A percentile compares a stretch with the other conserved stretches of the same genome.
phyloP scores from a whole-genome alignment of 768 basidiomycete species.

The Gymnopilus junonius region DNA sequence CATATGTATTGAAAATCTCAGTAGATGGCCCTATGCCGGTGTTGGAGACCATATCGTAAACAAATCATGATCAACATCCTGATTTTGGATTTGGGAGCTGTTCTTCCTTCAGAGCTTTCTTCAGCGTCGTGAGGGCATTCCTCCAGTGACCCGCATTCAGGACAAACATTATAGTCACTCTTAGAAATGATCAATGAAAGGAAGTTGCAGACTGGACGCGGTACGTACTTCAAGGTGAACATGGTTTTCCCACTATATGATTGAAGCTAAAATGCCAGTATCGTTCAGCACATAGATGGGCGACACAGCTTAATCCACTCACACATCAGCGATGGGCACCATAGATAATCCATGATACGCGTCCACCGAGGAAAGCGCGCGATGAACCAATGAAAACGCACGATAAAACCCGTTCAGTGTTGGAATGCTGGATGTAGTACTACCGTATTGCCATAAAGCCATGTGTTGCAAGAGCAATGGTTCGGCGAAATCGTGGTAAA shows the following conservation, averaged over 20 bases:
- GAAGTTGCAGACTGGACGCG: neutral
- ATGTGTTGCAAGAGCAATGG: constrained; percentile 31
- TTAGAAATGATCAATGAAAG: constrained; percentile 29
- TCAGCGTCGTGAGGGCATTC: constrained; percentile 71
- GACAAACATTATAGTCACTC: constrained; percentile 78
- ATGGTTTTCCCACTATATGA: constrained; percentile 67
- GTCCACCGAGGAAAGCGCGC: constrained; percentile 83
- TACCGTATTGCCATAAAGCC: constrained; percentile 14
- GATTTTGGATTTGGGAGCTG: neutral
- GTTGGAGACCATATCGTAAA: constrained; percentile 74
- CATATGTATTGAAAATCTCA: constrained; percentile 82
- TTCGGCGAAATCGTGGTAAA: constrained; percentile 40
- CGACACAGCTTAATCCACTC: constrained; percentile 32
- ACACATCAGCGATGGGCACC: constrained; percentile 88
- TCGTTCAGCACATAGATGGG: constrained; percentile 3
- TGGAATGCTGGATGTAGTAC: constrained; percentile 17
- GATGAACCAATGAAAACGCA: constrained; percentile 75
- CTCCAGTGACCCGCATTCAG: constrained; percentile 66
- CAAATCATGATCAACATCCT: constrained; percentile 31
- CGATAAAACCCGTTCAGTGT: constrained; percentile 49
- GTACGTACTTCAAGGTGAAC: constrained; percentile 71
- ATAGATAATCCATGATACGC: constrained; percentile 80
- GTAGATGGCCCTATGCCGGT: constrained; percentile 47
- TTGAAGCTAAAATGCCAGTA: constrained; percentile 60
- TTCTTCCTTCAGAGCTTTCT: constrained; percentile 11